Percentiles rank a stretch among this genome's conserved stretches.
Evolutionary conservation across 163 green algal species (phyloP).

Genomic region (Prototheca wickerhamii): DNA sequence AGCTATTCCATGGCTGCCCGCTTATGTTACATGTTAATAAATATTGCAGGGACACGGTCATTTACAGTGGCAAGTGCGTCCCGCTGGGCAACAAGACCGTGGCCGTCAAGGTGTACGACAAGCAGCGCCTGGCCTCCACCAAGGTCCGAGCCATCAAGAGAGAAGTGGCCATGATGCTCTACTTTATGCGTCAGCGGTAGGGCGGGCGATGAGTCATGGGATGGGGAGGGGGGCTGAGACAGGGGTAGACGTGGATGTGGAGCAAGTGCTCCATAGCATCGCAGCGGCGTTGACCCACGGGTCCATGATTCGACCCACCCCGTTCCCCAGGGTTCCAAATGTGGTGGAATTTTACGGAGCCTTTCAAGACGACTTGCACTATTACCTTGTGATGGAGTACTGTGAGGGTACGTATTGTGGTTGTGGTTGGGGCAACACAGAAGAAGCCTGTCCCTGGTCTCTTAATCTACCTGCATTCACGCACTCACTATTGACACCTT

Average conservation of each 20-base stretch:
- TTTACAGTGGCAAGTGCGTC: constrained; percentile 44
- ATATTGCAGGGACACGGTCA: constrained; percentile 56
- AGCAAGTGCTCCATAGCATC: background rate
- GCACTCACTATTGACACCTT: no score
- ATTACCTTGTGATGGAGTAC: constrained; percentile 83
- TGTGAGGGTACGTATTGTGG: constrained; percentile 36
- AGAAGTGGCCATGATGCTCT: constrained; percentile 67
- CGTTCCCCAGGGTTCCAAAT: constrained; percentile 29
- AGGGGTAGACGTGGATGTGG: background rate
- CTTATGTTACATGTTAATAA: no score
- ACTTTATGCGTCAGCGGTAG: constrained; percentile 42
- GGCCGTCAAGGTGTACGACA: constrained; percentile 66
- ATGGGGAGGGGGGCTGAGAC: background rate
- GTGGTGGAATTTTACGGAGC: constrained; percentile 51
- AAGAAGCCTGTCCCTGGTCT: no score
- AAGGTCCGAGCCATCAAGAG: constrained; percentile 59
- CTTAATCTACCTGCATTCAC: no score
- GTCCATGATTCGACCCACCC: background rate
- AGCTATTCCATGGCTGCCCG: background rate
- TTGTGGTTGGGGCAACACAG: no score
- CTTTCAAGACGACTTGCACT: constrained; percentile 66
- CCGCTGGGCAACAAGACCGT: constrained; percentile 32
- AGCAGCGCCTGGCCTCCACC: constrained; percentile 22
- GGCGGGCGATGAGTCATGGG: background rate
- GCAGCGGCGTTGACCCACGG: background rate